Conservation (phyloP, 371 early-diverging fungal genomes). For the Entomophthora muscae region DNA sequence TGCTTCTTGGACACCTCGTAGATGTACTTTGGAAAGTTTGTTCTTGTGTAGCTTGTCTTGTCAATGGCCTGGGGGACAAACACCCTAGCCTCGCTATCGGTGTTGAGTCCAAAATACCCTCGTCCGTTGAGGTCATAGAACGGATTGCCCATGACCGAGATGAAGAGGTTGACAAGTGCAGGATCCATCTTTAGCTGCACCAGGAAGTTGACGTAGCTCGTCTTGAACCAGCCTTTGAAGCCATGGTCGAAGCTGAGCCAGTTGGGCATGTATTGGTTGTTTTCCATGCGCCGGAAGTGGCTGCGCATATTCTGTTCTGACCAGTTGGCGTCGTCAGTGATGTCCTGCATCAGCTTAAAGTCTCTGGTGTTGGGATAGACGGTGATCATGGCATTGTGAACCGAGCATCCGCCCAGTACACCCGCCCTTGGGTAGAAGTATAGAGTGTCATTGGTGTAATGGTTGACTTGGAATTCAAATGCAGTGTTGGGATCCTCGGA, state of each 20-base stretch:
- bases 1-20: background rate
- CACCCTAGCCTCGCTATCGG: background rate
- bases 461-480: background rate
- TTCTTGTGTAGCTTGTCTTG: too few species aligned
- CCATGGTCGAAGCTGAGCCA: background rate
- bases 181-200: background rate
- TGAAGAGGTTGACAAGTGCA: background rate
- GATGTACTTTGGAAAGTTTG: background rate
- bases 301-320: background rate
- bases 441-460: background rate
- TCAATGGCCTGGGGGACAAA: conserved; percentile 3
- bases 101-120: background rate
- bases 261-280: background rate
- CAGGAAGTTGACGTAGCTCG: conserved; percentile 2
- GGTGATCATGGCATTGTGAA: too few species aligned
- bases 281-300: conserved; percentile 3
- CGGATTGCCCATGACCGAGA: background rate
- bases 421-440: background rate
- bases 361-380: background rate
- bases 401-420: conserved; percentile 8
- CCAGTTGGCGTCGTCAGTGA: background rate
- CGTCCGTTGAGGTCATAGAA: conserved; percentile 3
- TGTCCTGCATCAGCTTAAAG: background rate
- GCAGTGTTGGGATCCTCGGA: background rate
- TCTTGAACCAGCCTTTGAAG: conserved; percentile 3